These are phyloP conservation scores for Aspergillus sp. DNA, from an alignment of 2,329 filamentous ascomycete genomes.

Conservation along the genomic window DNA sequence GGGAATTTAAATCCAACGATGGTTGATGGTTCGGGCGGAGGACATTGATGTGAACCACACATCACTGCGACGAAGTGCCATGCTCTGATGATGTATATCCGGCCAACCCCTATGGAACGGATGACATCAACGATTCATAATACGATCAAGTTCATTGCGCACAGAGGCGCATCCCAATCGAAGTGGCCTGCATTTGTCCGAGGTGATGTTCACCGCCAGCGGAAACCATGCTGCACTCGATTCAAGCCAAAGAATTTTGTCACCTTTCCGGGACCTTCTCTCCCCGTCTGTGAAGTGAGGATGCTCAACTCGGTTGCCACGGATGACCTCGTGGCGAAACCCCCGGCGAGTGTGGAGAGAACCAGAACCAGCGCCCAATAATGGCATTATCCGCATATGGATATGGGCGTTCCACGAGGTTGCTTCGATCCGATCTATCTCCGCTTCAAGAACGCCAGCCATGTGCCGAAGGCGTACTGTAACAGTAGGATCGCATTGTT, in stretches of 20 bases:
- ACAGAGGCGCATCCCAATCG: background rate
- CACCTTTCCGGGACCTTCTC: no score
- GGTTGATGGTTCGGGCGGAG: background rate
- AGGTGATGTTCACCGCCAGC: no score
- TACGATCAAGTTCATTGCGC: background rate
- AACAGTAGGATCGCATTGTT: constrained; percentile 7
- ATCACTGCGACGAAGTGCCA: background rate
- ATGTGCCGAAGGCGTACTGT: background rate
- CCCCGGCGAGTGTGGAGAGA: background rate
- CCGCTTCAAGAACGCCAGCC: background rate
- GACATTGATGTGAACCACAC: background rate
- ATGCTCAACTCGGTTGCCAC: no score
- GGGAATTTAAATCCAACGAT: background rate
- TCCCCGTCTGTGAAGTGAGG: no score
- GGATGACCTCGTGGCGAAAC: no score
- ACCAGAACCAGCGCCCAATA: background rate
- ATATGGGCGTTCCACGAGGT: background rate
- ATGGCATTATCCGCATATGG: background rate
- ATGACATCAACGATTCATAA: background rate
- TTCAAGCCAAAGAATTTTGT: no score
- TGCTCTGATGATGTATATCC: no score
- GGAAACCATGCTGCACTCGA: no score
- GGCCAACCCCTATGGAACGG: background rate
- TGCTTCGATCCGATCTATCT: background rate
- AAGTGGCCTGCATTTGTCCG: no score